Percentiles rank a stretch among this genome's conserved stretches.
Conservation (phyloP, 768 basidiomycete species). For the Boletus reticuloceps region DNA sequence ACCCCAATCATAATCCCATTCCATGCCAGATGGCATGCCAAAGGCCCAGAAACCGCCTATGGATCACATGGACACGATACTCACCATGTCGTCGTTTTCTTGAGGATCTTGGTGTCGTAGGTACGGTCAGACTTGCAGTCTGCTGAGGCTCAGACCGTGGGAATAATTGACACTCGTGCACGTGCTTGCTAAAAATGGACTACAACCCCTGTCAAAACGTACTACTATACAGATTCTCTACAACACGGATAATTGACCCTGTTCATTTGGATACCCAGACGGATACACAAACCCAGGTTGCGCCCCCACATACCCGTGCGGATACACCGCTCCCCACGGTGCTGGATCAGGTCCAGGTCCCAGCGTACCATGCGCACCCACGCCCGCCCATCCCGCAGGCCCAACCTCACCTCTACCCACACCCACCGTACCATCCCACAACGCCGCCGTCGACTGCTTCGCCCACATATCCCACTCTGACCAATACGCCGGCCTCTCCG, state of each 20-base stretch:
- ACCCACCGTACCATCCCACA: constrained; percentile 1
- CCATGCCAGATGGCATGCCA: not conserved
- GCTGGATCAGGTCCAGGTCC: not conserved
- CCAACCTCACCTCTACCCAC: not conserved
- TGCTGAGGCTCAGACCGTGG: constrained; percentile 21
- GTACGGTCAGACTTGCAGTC: not conserved
- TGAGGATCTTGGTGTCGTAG: constrained; percentile 25
- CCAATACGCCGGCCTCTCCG: constrained; percentile 7
- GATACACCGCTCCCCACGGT: constrained; percentile 14
- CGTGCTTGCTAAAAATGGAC: not conserved
- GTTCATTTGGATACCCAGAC: constrained; percentile 7
- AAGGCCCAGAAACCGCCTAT: not conserved
- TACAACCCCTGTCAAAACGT: not conserved
- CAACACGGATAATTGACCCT: not conserved
- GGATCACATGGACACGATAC: constrained; percentile 23
- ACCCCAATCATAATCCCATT: constrained; percentile 18
- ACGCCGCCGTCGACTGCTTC: constrained; percentile 17
- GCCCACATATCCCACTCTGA: constrained; percentile 26
- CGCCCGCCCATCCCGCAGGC: not conserved
- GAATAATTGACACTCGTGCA: constrained; percentile 11
- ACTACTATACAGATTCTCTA: not conserved
- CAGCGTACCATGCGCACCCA: not conserved
- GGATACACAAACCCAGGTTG: constrained; percentile 20
- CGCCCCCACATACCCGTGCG: constrained; percentile 20
- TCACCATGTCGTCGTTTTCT: constrained; percentile 47